phyloP scores from a whole-genome alignment of 306 rosid genomes.

The Albizia julibrissin region DNA sequence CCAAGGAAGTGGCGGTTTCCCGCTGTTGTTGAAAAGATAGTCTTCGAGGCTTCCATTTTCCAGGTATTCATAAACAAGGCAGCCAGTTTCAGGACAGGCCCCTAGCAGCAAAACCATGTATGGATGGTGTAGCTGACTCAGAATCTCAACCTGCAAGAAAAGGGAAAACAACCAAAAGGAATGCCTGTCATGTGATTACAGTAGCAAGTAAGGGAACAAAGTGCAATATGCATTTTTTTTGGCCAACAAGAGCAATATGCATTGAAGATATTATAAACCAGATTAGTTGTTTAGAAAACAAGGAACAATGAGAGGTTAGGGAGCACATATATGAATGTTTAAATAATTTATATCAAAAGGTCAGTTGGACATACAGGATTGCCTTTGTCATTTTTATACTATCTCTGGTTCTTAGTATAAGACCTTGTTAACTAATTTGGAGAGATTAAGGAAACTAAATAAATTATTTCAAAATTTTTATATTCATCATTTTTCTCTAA shows the following conservation, averaged over 20 bases:
- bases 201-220: constrained; percentile 21
- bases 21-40: constrained; percentile 47
- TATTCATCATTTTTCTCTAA: no score
- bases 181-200: constrained; percentile 14
- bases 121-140: constrained; percentile 92
- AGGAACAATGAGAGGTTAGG: constrained; percentile 17
- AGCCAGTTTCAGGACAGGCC: constrained; percentile 89
- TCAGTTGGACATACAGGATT: not conserved
- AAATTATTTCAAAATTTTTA: no score
- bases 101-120: constrained; percentile 86
- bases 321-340: constrained; percentile 8
- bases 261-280: constrained; percentile 23
- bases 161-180: constrained; percentile 30
- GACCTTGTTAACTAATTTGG: no score
- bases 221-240: constrained; percentile 6
- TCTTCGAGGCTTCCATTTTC: constrained; percentile 94
- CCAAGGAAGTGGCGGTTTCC: constrained; percentile 84
- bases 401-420: no score
- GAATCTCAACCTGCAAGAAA: constrained; percentile 79
- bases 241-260: constrained; percentile 10
- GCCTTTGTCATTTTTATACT: not conserved
- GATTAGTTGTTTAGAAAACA: constrained; percentile 9
- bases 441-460: no score
- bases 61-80: constrained; percentile 83
- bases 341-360: constrained; percentile 25